Conservation (phyloP, 2,329 filamentous ascomycete species). For the Scytalidium lignicola region DNA sequence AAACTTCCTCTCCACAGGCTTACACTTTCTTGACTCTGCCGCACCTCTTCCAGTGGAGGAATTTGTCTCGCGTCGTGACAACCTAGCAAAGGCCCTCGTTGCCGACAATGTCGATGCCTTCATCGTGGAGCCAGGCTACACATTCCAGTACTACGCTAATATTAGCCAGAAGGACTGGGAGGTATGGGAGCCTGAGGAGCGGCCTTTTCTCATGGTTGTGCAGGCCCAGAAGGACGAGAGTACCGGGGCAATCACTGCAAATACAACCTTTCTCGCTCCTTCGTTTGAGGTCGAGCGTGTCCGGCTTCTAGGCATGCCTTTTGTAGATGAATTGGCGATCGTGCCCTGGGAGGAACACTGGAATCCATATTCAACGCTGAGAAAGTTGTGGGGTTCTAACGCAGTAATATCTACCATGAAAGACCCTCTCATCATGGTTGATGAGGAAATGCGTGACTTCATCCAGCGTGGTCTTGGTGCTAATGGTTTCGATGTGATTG, state of each 20-base stretch:
- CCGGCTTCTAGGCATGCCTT: conserved; percentile 53
- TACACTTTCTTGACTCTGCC: conserved; percentile 46
- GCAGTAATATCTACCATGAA: conserved; percentile 3
- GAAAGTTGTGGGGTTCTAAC: conserved; percentile 29
- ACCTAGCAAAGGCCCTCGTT: conserved; percentile 50
- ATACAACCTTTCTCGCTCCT: conserved; percentile 53
- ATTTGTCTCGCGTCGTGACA: conserved; percentile 49
- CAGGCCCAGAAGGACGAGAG: conserved; percentile 35
- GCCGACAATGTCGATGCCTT: conserved; percentile 51
- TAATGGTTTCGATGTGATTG: conserved; percentile 51
- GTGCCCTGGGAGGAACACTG: conserved; percentile 61
- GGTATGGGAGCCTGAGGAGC: conserved; percentile 59
- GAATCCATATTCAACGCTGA: conserved; percentile 55
- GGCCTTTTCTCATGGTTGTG: conserved; percentile 58
- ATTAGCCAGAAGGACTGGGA: conserved; percentile 58
- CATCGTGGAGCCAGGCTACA: conserved; percentile 58
- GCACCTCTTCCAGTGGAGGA: conserved; percentile 43
- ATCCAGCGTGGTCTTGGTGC: conserved; percentile 51
- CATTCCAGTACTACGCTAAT: conserved; percentile 60
- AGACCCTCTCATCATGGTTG: conserved; percentile 50
- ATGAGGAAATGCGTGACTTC: conserved; percentile 61
- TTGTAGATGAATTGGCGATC: conserved; percentile 43
- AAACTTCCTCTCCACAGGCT: conserved; percentile 38
- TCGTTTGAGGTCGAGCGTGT: conserved; percentile 57
- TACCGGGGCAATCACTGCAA: conserved; percentile 41